Conservation (phyloP, 2,329 filamentous ascomycete species). For the Paecilomyces sp. region DNA sequence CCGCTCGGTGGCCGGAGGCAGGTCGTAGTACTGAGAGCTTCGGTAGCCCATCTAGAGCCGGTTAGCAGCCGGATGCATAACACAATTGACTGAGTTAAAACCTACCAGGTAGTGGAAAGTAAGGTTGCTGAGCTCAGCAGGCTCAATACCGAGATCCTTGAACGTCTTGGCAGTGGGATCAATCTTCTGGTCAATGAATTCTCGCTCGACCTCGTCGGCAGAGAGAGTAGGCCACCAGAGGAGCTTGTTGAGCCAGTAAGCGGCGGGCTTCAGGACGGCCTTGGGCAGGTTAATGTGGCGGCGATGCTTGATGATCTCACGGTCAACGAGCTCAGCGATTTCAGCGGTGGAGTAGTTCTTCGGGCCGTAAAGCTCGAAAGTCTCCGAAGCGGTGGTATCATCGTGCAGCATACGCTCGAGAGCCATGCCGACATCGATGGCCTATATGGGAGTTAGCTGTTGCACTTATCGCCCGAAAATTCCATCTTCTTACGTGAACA, state of each 20-base stretch:
- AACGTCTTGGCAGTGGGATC: constrained; percentile 92
- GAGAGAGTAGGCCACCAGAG: constrained; percentile 87
- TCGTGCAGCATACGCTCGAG: constrained; percentile 87
- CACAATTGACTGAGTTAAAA: neutral
- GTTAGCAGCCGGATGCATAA: constrained; percentile 8
- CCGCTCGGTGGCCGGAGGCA: constrained; percentile 88
- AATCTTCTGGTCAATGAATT: constrained; percentile 89
- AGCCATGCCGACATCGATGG: constrained; percentile 81
- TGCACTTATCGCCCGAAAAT: neutral
- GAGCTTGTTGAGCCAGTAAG: constrained; percentile 66
- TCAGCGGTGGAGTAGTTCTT: constrained; percentile 86
- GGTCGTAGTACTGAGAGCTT: constrained; percentile 80
- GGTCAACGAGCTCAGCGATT: constrained; percentile 80
- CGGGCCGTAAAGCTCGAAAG: constrained; percentile 89
- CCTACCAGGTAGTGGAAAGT: constrained; percentile 92
- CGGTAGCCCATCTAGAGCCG: constrained; percentile 72
- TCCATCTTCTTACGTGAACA: constrained; percentile 63
- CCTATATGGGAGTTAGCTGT: constrained; percentile 41
- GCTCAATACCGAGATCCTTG: constrained; percentile 84
- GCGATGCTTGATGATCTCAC: constrained; percentile 83
- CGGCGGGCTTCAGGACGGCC: constrained; percentile 65
- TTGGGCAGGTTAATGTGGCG: constrained; percentile 90
- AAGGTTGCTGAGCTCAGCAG: constrained; percentile 74
- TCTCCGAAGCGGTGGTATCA: constrained; percentile 82
- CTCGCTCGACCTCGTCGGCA: constrained; percentile 78